Evolutionary conservation across 2,329 filamentous ascomycete genomes (phyloP).

Genomic region (Colletotrichum zoysiae): DNA sequence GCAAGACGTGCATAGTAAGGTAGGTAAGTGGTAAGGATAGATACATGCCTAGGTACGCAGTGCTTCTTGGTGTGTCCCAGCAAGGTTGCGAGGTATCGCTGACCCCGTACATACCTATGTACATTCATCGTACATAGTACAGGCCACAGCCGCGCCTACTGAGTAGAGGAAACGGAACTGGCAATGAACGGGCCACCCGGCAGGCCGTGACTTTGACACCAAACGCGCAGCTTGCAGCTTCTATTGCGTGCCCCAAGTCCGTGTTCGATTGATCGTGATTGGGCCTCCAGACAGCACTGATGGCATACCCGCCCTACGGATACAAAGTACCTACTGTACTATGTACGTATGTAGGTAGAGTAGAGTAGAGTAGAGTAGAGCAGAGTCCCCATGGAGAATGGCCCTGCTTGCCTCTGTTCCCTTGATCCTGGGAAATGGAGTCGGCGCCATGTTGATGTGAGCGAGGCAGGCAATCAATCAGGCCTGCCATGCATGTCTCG

Average conservation of each 20-base stretch:
- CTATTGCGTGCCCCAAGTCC: conserved; percentile 27
- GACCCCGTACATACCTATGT: background rate
- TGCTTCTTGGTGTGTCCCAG: background rate
- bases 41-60: background rate
- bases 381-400: background rate
- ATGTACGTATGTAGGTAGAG: background rate
- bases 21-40: background rate
- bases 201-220: conserved; percentile 32
- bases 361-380: background rate
- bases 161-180: background rate
- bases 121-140: background rate
- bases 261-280: conserved; percentile 29
- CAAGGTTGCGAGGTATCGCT: background rate
- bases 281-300: background rate
- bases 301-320: background rate
- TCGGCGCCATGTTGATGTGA: conserved; percentile 6
- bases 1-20: too few relatives aligned
- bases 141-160: background rate
- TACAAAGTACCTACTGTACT: background rate
- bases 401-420: conserved; percentile 6
- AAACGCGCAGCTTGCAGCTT: conserved; percentile 26
- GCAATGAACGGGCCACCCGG: conserved; percentile 22
- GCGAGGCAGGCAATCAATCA: conserved; percentile 9
- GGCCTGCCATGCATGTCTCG: conserved; percentile 2
- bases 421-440: conserved; percentile 14